Evolutionary conservation across 495 filamentous ascomycete species (phyloP), one percentile per base, ranked within the genome.

Genomic region (Xylaria nigripes): DNA sequence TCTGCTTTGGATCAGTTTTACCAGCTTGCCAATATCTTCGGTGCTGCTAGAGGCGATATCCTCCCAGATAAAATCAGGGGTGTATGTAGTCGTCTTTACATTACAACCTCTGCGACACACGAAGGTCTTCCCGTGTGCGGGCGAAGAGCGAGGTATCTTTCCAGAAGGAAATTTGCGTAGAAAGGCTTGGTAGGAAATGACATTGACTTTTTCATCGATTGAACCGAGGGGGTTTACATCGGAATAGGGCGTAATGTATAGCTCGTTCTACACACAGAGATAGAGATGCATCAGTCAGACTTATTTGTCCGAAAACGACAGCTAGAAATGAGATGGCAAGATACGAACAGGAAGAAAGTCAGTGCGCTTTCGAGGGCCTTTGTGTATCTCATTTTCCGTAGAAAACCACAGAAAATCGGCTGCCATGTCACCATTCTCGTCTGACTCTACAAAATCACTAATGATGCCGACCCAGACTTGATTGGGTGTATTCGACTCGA

Each of bases 381-480:
- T 82, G 61, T 84, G 78, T 55, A 97, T 90, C 70, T 97, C 93
- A 57, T 86, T 86, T 57, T 90, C 83, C 1, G 88, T 88, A 10
- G 86, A 89, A 61, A 97, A 96, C 93, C 93, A 98, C 64, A 82
- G 64, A 64, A 96, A 89, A 57, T 86, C 83, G 44, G 85, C 87
- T 5, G 80, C 78, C 69, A 71, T 78, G 27, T 78, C 78, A 10
- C 81, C 79, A 15, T 87, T 80, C 40, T 85, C 78, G 18, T 87
- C 81, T 36, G 85, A 79, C 54, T 86, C 79, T 34, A 78, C 56
- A 53, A 96, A 95, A 22, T 90, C 81, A 52, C 82, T 86, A 41
- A 95, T 84, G 55, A 98, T 84, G 15, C 85, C 93, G 7, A 92
- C 85, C 87, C 94, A 98, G 13, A 89, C 86, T 59, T 93, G 88